Base-by-base conservation (phyloP, 1,139 yeast genomes). In the Sugiyamaella xylanicola region DNA sequence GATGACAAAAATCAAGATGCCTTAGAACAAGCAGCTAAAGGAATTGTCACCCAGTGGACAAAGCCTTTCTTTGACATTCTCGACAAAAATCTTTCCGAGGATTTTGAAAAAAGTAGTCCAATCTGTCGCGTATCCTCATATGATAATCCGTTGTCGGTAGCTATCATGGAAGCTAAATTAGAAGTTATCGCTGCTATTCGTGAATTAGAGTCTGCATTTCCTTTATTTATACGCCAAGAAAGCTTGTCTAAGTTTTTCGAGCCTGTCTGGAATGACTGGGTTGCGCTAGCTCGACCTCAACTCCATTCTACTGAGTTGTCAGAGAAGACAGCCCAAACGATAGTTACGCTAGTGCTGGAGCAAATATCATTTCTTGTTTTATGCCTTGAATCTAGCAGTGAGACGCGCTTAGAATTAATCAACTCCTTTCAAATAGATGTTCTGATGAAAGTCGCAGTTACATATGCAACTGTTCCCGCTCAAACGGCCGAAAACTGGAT, bases 121-220 rank as follows among this genome's bases (percentile, higher is more conserved):
- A n/a, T 8, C 5, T 25, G 5, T 5, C 32, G 32, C 13, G 37
- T 22, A 11, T 4, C 37, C 15, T 21, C 37, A 5, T 29, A 25
- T 19, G 45, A 40, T 29, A 15, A 21, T 16, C 42, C 29, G 19
- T 29, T 44, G n/a, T 19, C 39, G 7, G 39, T 48, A 15, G 40
- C 48, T 19, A 42, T 50, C 17, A 43, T 50, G 5, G 53, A 50
- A n/a, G 22, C 48, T 7, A 54, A 61, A 27, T 48, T 53, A 4
- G 68, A 63, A 44, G 56, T 64, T 9, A 54, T 58, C 3, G 56
- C 61, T 21, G 63, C 70, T 2, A 54, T 68, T 15, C 60, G 59
- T n/a, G 72, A 69, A 36, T 48, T 69, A 4, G 67, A 68, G 27
- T 61, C 68, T 5, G 68, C 69, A 0, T 69, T 69, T 50, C 66